Evolutionary conservation across 495 filamentous ascomycete genomes (phyloP), one percentile per base, ranked within the genome.

Genomic region (Cryomyces minteri): DNA sequence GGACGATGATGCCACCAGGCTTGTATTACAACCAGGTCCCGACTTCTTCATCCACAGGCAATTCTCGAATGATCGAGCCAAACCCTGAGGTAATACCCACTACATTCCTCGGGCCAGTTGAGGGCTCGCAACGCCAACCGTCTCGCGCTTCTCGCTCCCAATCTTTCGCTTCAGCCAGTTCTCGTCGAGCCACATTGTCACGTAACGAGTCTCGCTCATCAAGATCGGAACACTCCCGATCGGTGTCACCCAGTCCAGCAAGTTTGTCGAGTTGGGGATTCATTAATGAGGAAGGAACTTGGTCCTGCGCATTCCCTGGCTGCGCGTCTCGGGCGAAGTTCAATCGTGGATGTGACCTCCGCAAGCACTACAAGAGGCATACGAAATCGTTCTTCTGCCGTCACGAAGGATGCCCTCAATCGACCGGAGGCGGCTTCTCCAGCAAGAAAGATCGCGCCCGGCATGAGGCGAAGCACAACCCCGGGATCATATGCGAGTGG

Each of bases 291-390:
- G 54, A 68, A 47, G 67, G 69, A 10, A 61, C 53, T 45, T 78
- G 72, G 73, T 68, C 64, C 33, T 80, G 76, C 54, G 68, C 67
- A 6, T 70, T 73, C 53, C 72, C 68, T 1, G 66, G 67, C 11
- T 80, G 76, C 53, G 62, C 70, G 10, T 77, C 73, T 1, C 64
- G 67, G 42, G 64, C 73, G 4, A 41, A 62, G 0, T 80, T 80
- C 52, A 70, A 67, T 5, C 65, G 76, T 29, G 72, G 71, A 45
- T 80, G 76, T 54, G 76, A 80, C 52, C 63, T 80, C 33, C 67
- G 76, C 29, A 80, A 80, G 51, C 76, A 80, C 51, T 76, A 67
- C 58, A 75, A 75, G 53, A 62, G 75, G 0, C 76, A 80, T 55
- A 69, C 65, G 6, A 79, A 79, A 48, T 63, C 71, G 18, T 66